phyloP scores from a whole-genome alignment of 2,329 filamentous ascomycete species.

The Colletotrichum lentis region DNA sequence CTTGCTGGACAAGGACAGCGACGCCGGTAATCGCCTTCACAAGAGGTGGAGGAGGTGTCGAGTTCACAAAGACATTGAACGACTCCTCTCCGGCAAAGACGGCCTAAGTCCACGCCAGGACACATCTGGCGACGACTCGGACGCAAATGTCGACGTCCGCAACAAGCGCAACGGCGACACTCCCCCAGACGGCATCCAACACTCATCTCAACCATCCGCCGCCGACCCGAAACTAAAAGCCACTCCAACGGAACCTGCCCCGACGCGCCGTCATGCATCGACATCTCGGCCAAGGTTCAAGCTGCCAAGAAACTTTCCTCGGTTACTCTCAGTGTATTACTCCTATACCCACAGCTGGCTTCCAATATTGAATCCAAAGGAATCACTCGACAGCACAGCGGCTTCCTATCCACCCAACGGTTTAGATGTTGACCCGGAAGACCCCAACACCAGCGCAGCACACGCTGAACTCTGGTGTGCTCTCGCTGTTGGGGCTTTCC shows the following conservation, averaged over 20 bases:
- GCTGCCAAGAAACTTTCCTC: conserved; percentile 64
- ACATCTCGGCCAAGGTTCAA: conserved; percentile 37
- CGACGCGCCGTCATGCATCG: conserved; percentile 26
- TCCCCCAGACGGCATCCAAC: conserved; percentile 4
- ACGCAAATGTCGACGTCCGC: conserved; percentile 41
- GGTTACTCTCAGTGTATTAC: conserved; percentile 76
- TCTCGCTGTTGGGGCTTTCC: conserved; percentile 65
- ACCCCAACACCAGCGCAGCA: conserved; percentile 47
- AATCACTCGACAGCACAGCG: conserved; percentile 62
- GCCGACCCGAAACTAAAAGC: conserved; percentile 23
- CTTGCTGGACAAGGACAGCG: conserved; percentile 60
- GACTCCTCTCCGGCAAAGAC: conserved; percentile 61
- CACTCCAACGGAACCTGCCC: not conserved
- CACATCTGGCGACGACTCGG: conserved; percentile 48
- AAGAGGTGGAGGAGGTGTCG: conserved; percentile 69
- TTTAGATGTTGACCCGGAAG: conserved; percentile 42
- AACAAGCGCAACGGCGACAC: conserved; percentile 28
- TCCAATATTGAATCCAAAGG: conserved; percentile 71
- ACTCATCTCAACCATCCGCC: conserved; percentile 11
- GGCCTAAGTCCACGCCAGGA: conserved; percentile 46
- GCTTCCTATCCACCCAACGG: conserved; percentile 53
- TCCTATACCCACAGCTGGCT: conserved; percentile 81
- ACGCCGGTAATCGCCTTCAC: conserved; percentile 64
- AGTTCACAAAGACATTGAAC: conserved; percentile 70
- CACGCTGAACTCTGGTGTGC: conserved; percentile 69